Evolutionary conservation across 164 flowering plant genomes (phyloP).

Genomic region (Saururus chinensis): DNA sequence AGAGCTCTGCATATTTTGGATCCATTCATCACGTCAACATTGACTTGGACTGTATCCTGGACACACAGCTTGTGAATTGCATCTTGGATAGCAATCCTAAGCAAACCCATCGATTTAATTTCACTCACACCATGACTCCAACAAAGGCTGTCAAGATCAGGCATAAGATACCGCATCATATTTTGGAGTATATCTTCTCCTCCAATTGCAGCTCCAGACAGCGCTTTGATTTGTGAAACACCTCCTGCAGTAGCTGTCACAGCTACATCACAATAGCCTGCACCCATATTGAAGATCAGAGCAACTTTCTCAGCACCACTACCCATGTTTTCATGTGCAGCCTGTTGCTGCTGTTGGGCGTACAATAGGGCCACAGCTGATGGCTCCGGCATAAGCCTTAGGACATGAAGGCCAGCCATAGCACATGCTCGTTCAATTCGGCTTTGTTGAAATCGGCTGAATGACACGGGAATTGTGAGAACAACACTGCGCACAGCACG

Average conservation of each 20-base stretch:
- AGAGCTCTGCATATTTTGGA: slow-evolving; percentile 32
- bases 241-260: slow-evolving; percentile 86
- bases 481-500: slow-evolving; percentile 61
- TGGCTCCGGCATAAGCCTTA: slow-evolving; percentile 90
- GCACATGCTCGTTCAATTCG: slow-evolving; percentile 90
- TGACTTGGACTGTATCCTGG: slow-evolving; percentile 35
- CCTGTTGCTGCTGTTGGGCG: slow-evolving; percentile 78
- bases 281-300: slow-evolving; percentile 82
- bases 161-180: slow-evolving; percentile 54
- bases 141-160: slow-evolving; percentile 36
- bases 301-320: slow-evolving; percentile 78
- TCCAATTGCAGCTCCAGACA: slow-evolving; percentile 63
- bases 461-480: slow-evolving; percentile 72
- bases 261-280: slow-evolving; percentile 82
- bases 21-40: slow-evolving; percentile 64
- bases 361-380: slow-evolving; percentile 82
- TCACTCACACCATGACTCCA: slow-evolving; percentile 42
- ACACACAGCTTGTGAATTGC: slow-evolving; percentile 68
- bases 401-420: slow-evolving; percentile 86
- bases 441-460: slow-evolving; percentile 74
- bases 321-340: slow-evolving; percentile 48
- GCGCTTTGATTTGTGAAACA: slow-evolving; percentile 77
- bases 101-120: slow-evolving; percentile 50
- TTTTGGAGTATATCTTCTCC: slow-evolving; percentile 88
- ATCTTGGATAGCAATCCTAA: slow-evolving; percentile 73